Conservation (phyloP, 2,329 filamentous ascomycete species). For the Aspergillus sp. region DNA sequence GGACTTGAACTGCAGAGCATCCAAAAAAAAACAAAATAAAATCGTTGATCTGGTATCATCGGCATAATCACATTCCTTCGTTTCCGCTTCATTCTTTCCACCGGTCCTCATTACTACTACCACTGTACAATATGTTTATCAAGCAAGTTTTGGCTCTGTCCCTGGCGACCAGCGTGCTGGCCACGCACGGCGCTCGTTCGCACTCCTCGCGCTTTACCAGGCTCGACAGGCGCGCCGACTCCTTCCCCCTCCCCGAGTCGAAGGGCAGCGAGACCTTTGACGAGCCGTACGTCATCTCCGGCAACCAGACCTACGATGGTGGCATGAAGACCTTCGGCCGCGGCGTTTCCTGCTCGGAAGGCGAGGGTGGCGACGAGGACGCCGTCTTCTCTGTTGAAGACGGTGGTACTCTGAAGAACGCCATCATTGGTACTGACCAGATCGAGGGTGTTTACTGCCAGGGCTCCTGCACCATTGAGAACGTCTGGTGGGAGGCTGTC, state of each 20-base stretch:
- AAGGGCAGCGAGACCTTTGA: conserved; percentile 42
- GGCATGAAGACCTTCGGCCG: conserved; percentile 51
- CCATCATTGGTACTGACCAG: conserved; percentile 42
- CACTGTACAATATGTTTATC: background rate
- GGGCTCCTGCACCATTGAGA: conserved; percentile 31
- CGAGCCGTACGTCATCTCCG: conserved; percentile 46
- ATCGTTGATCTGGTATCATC: conserved; percentile 5
- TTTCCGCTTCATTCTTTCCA: background rate
- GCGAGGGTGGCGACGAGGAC: conserved; percentile 46
- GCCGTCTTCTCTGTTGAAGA: conserved; percentile 37
- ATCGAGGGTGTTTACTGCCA: conserved; percentile 42
- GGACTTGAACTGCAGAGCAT: too few species aligned
- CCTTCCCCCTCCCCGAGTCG: conserved; percentile 38
- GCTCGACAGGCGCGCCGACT: conserved; percentile 13
- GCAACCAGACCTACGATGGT: conserved; percentile 46
- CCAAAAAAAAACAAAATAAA: too few species aligned
- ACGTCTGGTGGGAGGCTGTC: conserved; percentile 39
- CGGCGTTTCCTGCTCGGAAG: conserved; percentile 41
- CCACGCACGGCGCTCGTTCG: background rate
- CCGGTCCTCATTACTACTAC: background rate
- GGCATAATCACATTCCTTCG: background rate
- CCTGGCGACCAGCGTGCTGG: conserved; percentile 7
- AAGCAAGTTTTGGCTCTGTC: background rate
- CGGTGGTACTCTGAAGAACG: conserved; percentile 36
- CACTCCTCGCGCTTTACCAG: background rate